Percentiles rank a stretch among this genome's conserved stretches.
phyloP scores from a whole-genome alignment of 2,329 filamentous ascomycete genomes.

The Neophaeococcomyces aloes region DNA sequence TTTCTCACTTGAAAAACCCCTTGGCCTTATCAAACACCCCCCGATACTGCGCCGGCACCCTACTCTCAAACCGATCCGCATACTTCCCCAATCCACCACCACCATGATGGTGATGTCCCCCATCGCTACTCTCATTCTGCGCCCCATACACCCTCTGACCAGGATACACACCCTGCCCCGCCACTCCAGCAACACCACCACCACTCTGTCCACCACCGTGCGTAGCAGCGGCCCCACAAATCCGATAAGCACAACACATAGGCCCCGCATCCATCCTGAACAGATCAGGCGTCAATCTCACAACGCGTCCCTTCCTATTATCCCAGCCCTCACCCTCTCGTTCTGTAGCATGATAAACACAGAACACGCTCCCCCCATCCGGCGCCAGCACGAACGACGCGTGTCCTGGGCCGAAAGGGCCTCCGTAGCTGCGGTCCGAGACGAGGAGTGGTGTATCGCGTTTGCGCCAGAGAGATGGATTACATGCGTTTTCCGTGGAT shows the following conservation, averaged over 20 bases:
- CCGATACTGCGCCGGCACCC: constrained; percentile 6
- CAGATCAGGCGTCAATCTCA: constrained; percentile 9
- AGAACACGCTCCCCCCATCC: constrained; percentile 14
- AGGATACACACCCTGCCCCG: neutral
- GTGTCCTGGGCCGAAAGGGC: constrained; percentile 21
- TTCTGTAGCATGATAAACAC: constrained; percentile 21
- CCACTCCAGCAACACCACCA: neutral
- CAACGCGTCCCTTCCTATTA: constrained; percentile 19
- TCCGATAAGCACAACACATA: constrained; percentile 15
- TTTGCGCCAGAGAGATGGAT: constrained; percentile 16
- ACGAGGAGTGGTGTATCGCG: constrained; percentile 14
- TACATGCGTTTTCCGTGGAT: constrained; percentile 9
- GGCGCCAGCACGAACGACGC: constrained; percentile 17
- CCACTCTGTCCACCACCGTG: neutral
- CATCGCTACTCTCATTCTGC: neutral
- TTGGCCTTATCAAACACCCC: constrained; percentile 6
- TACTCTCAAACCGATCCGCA: constrained; percentile 6
- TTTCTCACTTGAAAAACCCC: constrained; percentile 4
- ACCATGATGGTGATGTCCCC: too few species aligned
- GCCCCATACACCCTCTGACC: neutral
- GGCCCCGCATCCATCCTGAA: constrained; percentile 12
- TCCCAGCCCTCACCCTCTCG: constrained; percentile 16
- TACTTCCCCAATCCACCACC: constrained; percentile 3
- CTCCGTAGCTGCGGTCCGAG: constrained; percentile 13
- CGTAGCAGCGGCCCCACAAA: neutral